phyloP scores from a whole-genome alignment of 108 stramenopile genomes.

The Chaetoceros tenuissimus region DNA sequence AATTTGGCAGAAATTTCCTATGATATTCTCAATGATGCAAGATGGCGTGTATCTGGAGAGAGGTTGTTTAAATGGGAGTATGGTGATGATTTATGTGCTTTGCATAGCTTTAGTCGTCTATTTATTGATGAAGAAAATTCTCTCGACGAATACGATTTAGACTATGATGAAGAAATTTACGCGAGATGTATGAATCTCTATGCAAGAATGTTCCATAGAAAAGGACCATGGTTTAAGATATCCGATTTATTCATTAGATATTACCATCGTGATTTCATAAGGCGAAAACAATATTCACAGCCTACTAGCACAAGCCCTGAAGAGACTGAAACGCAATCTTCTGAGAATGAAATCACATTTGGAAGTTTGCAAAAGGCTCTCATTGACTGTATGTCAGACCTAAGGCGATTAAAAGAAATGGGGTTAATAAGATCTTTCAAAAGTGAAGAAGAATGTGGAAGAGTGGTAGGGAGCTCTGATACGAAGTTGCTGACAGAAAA shows the following conservation, averaged over 20 bases:
- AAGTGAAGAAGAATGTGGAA: conserved; percentile 75
- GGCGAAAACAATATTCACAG: conserved; percentile 1
- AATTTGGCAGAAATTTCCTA: conserved; percentile 69
- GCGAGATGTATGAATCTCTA: conserved; percentile 60
- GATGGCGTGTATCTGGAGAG: conserved; percentile 35
- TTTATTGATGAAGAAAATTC: conserved; percentile 11
- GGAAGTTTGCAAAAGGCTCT: conserved; percentile 8
- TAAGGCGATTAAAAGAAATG: conserved; percentile 35
- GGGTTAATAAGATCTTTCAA: conserved; percentile 65
- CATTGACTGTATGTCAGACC: conserved; percentile 28
- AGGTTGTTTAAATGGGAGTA: conserved; percentile 58
- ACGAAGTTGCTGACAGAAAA: conserved; percentile 48
- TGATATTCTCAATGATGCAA: conserved; percentile 49
- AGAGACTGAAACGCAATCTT: background rate
- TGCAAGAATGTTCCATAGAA: conserved; percentile 63
- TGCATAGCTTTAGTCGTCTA: conserved; percentile 36
- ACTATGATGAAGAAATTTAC: conserved; percentile 20
- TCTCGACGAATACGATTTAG: background rate
- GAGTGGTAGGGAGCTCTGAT: conserved; percentile 37
- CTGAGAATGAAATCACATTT: background rate
- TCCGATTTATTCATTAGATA: conserved; percentile 63
- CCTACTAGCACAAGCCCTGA: background rate
- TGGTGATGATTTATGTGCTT: conserved; percentile 68
- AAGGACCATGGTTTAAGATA: conserved; percentile 74
- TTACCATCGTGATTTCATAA: conserved; percentile 32